Conservation (phyloP, 164 flowering plant genomes). For the Magnolia kwangsiensis region DNA sequence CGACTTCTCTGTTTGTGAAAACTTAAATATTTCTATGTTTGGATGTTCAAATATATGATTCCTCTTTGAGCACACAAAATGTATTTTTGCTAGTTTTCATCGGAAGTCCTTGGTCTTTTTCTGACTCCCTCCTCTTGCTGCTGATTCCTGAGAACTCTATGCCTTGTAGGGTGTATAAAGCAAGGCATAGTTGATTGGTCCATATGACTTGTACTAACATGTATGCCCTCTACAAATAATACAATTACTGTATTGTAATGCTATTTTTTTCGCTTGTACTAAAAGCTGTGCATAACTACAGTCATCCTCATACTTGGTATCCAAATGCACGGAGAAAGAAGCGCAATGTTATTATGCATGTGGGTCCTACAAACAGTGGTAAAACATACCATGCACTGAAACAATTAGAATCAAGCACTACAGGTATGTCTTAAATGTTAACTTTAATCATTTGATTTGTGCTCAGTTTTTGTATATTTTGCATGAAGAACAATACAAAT, state of each 20-base stretch:
- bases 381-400: constrained; percentile 88
- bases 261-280: neutral
- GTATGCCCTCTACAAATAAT: neutral
- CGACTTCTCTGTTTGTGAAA: too few species aligned
- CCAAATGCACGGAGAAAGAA: constrained; percentile 78
- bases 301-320: constrained; percentile 91
- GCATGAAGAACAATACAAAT: neutral
- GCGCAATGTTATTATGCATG: constrained; percentile 69
- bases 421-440: constrained; percentile 40
- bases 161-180: neutral
- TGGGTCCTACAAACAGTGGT: constrained; percentile 99
- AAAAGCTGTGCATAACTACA: constrained; percentile 20
- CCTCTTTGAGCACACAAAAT: too few species aligned
- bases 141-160: too few species aligned
- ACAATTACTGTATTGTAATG: neutral
- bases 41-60: too few species aligned
- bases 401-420: constrained; percentile 60
- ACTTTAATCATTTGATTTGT: neutral
- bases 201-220: neutral
- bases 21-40: too few species aligned
- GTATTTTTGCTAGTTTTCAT: too few species aligned
- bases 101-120: too few species aligned
- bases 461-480: neutral
- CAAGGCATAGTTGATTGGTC: neutral
- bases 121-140: too few species aligned